Percentiles rank a stretch among this genome's conserved stretches.
phyloP scores from a whole-genome alignment of 345 rosid species.

The Streptanthus diversifolius region DNA sequence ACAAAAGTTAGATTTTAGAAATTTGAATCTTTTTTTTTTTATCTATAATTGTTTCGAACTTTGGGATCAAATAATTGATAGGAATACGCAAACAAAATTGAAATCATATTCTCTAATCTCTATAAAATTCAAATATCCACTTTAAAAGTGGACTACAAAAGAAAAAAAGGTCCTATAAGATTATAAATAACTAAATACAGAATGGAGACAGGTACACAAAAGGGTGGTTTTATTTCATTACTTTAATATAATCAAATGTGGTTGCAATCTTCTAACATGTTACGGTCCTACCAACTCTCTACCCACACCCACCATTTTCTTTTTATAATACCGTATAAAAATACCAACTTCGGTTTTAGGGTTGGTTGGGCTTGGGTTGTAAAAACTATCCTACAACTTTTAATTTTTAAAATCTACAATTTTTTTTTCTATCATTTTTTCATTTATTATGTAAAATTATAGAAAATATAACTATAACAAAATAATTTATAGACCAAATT shows the following conservation, averaged over 20 bases:
- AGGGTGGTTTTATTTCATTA: not conserved
- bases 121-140: not conserved
- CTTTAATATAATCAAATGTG: slow-evolving; percentile 26
- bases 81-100: not conserved
- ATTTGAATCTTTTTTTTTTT: not conserved
- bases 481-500: no score
- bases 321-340: not conserved
- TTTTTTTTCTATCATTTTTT: no score
- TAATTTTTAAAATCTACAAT: no score
- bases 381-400: no score
- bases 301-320: slow-evolving; percentile 6
- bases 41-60: not conserved
- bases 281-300: slow-evolving; percentile 28
- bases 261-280: slow-evolving; percentile 30
- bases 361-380: no score
- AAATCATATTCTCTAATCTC: not conserved
- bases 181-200: not conserved
- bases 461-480: no score
- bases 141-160: not conserved
- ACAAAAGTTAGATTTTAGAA: no score
- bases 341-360: not conserved
- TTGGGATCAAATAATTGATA: not conserved
- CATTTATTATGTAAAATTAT: no score
- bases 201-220: not conserved
- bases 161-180: not conserved